Conservation (phyloP, 2,329 filamentous ascomycete species). For the Colletotrichum sp. region DNA sequence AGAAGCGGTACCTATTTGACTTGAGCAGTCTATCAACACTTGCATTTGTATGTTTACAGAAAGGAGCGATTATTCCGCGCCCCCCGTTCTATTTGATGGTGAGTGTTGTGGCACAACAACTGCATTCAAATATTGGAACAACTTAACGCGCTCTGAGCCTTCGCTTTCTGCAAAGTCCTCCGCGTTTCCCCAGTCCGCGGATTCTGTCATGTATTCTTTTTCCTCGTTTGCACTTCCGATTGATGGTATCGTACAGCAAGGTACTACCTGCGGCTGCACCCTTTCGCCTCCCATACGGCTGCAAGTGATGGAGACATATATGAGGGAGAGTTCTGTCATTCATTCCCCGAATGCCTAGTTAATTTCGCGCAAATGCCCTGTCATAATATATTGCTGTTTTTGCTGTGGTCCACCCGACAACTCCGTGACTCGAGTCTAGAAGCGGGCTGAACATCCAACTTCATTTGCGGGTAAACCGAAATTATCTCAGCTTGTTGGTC, state of each 20-base stretch:
- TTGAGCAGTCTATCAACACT: background rate
- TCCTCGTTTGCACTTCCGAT: background rate
- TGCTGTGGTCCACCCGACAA: background rate
- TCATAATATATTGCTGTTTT: background rate
- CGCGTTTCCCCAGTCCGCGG: background rate
- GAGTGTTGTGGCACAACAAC: background rate
- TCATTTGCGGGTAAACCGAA: background rate
- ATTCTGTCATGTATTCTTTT: background rate
- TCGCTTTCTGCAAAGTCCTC: background rate
- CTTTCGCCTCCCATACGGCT: background rate
- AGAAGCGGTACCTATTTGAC: background rate
- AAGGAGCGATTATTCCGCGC: background rate
- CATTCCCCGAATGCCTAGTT: background rate
- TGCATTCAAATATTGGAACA: background rate
- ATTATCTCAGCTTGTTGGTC: background rate
- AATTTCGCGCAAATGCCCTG: background rate
- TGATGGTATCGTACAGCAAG: background rate
- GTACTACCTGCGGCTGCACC: background rate
- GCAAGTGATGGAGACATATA: background rate
- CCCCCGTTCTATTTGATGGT: background rate
- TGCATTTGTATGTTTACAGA: background rate
- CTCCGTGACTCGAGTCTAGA: background rate
- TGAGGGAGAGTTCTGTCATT: background rate
- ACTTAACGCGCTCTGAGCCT: background rate
- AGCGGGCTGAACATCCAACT: background rate